A percentile compares a stretch with the other conserved stretches of the same genome.
phyloP scores from a whole-genome alignment of 2,329 filamentous ascomycete species.

The Penicillium hordei region DNA sequence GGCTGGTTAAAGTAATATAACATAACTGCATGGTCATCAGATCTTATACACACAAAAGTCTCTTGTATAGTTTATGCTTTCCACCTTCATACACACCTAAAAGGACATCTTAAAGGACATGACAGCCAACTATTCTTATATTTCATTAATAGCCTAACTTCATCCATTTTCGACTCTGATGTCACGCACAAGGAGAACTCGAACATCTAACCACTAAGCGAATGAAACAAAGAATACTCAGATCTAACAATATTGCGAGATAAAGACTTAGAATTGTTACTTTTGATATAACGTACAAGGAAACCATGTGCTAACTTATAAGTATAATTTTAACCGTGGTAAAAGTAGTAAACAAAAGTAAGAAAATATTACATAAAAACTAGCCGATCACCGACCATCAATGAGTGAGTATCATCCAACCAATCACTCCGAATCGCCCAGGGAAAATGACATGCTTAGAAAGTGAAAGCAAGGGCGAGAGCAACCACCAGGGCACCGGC shows the following conservation, averaged over 20 bases:
- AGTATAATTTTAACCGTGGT: background rate
- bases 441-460: constrained; percentile 15
- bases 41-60: too few species aligned
- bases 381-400: constrained; percentile 6
- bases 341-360: constrained; percentile 7
- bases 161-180: background rate
- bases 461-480: constrained; percentile 23
- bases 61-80: too few species aligned
- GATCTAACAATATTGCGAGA: background rate
- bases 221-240: background rate
- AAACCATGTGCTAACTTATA: background rate
- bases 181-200: background rate
- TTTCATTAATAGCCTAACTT: background rate
- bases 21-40: background rate
- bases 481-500: constrained; percentile 21
- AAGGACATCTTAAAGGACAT: too few species aligned
- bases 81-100: too few species aligned
- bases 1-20: background rate
- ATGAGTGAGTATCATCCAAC: constrained; percentile 10
- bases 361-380: constrained; percentile 12
- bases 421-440: constrained; percentile 17
- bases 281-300: background rate
- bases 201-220: too few species aligned
- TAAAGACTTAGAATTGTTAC: background rate
- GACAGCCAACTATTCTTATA: too few species aligned